phyloP scores from a whole-genome alignment of 164 flowering plant genomes.

The Tinospora cordifolia region DNA sequence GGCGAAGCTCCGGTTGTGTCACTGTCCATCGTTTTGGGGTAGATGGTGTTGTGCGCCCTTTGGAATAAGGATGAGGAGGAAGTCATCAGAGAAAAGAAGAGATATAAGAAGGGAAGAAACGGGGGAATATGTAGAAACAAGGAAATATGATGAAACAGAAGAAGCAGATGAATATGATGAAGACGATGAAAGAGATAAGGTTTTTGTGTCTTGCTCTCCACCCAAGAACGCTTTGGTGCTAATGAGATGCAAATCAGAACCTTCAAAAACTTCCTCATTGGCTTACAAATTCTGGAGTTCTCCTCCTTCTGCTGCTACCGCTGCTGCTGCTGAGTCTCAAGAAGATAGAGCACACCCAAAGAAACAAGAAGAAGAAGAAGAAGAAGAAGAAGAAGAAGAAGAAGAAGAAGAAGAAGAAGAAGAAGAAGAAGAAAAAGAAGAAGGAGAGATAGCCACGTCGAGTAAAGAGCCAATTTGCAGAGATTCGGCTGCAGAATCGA shows the following conservation, averaged over 20 bases:
- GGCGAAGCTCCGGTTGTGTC: no score
- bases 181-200: conserved; percentile 9
- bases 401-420: neutral
- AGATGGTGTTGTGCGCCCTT: conserved; percentile 32
- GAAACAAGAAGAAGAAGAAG: conserved; percentile 3
- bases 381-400: neutral
- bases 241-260: conserved; percentile 69
- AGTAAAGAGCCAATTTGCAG: conserved; percentile 4
- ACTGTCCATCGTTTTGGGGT: conserved; percentile 18
- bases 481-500: conserved; percentile 19
- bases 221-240: conserved; percentile 55
- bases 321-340: neutral
- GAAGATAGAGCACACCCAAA: neutral
- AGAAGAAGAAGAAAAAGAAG: neutral
- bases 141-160: neutral
- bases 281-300: conserved; percentile 53
- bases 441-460: neutral
- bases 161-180: conserved; percentile 14
- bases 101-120: conserved; percentile 9
- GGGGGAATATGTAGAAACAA: conserved; percentile 12
- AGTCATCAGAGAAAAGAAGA: neutral
- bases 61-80: conserved; percentile 16
- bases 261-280: conserved; percentile 60
- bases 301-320: conserved; percentile 16
- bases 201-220: conserved; percentile 26